Evolutionary conservation across 176 grass and related monocot species (phyloP).

Genomic region (Oryza officinalis): DNA sequence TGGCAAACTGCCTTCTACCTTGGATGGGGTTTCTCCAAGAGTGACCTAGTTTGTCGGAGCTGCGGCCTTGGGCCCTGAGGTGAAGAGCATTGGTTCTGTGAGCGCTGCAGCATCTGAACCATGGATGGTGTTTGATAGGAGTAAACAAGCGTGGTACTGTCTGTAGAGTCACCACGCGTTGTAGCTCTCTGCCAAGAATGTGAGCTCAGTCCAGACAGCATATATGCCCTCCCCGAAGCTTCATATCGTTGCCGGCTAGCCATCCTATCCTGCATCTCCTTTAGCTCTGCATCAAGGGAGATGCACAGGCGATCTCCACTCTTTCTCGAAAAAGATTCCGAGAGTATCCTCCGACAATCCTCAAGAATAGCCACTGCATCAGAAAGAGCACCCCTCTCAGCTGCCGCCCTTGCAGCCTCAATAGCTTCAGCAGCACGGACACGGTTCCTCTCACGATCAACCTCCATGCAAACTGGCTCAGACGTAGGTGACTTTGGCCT

Average conservation of each 20-base stretch:
- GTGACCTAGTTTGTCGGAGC: slow-evolving; percentile 32
- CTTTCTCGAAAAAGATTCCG: slow-evolving; percentile 52
- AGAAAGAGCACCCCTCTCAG: slow-evolving; percentile 71
- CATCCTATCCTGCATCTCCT: slow-evolving; percentile 96
- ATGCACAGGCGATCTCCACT: slow-evolving; percentile 73
- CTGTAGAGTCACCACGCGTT: slow-evolving; percentile 71
- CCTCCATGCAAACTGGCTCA: slow-evolving; percentile 68
- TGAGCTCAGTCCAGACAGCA: slow-evolving; percentile 88
- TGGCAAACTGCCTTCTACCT: slow-evolving; percentile 43
- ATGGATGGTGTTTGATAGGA: slow-evolving; percentile 93
- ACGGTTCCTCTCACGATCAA: slow-evolving; percentile 91
- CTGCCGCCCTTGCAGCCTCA: slow-evolving; percentile 63
- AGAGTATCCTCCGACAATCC: slow-evolving; percentile 56
- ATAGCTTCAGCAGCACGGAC: slow-evolving; percentile 74
- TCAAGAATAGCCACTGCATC: slow-evolving; percentile 80
- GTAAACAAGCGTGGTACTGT: slow-evolving; percentile 58
- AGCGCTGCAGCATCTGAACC: slow-evolving; percentile 84
- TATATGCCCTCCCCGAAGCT: slow-evolving; percentile 70
- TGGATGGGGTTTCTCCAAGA: slow-evolving; percentile 48
- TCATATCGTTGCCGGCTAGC: slow-evolving; percentile 65
- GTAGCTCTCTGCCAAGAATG: slow-evolving; percentile 97
- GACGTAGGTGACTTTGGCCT: slow-evolving; percentile 43
- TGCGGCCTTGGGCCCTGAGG: slow-evolving; percentile 37
- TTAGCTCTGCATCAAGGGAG: slow-evolving; percentile 82
- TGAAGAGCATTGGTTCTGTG: slow-evolving; percentile 56